Evolutionary conservation across 2,329 filamentous ascomycete species (phyloP).

Genomic region (Aspergillus latus): DNA sequence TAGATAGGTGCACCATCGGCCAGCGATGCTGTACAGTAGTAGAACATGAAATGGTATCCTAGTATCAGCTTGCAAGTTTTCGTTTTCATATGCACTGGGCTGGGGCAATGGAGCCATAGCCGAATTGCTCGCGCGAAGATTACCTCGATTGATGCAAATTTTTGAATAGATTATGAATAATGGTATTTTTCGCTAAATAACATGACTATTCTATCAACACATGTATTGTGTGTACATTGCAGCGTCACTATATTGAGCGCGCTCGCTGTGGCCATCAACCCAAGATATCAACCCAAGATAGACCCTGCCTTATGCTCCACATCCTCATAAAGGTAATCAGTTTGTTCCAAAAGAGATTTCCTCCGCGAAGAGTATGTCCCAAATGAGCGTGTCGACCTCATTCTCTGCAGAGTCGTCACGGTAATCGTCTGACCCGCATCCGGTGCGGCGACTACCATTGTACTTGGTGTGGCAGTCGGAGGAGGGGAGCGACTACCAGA

Average conservation of each 20-base stretch:
- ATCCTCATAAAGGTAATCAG: constrained; percentile 15
- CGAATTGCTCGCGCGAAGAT: background rate
- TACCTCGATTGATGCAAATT: background rate
- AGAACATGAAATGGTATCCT: too few relatives aligned
- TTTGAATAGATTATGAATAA: background rate
- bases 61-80: too few relatives aligned
- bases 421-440: constrained; percentile 55
- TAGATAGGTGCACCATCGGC: too few relatives aligned
- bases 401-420: constrained; percentile 36
- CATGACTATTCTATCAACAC: background rate
- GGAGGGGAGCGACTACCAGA: constrained; percentile 54
- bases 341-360: constrained; percentile 18
- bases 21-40: too few relatives aligned
- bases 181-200: background rate
- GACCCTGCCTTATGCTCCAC: constrained; percentile 13
- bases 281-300: background rate
- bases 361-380: constrained; percentile 25
- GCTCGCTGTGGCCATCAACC: background rate
- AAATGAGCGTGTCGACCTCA: constrained; percentile 36
- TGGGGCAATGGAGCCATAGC: background rate
- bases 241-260: background rate
- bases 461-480: constrained; percentile 52
- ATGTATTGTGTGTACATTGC: background rate
- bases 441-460: constrained; percentile 56
- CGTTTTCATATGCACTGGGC: too few relatives aligned